Evolutionary conservation across 2,329 filamentous ascomycete genomes (phyloP).

Genomic region (Neofusicoccum parvum): DNA sequence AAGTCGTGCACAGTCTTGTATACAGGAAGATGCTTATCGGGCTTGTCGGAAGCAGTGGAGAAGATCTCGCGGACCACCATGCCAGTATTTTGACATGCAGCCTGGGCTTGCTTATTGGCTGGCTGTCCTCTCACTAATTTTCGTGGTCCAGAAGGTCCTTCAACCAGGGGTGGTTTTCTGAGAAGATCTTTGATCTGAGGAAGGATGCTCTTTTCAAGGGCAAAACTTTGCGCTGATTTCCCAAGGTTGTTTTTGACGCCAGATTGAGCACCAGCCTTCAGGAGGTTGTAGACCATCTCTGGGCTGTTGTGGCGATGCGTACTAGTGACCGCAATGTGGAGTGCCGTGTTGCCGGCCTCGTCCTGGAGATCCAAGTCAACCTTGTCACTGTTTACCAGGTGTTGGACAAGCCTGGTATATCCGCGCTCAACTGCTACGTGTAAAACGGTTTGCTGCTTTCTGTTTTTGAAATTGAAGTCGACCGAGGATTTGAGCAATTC

Average conservation of each 20-base stretch:
- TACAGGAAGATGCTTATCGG: background rate
- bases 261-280: background rate
- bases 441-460: background rate
- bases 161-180: background rate
- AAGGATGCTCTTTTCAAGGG: background rate
- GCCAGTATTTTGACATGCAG: background rate
- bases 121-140: background rate
- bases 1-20: constrained; percentile 1
- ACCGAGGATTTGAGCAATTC: background rate
- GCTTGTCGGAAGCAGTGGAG: background rate
- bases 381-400: background rate
- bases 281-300: background rate
- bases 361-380: constrained; percentile 4
- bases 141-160: background rate
- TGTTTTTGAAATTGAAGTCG: background rate
- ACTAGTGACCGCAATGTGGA: background rate
- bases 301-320: background rate
- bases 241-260: background rate
- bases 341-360: background rate
- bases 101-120: background rate
- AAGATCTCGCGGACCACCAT: background rate
- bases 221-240: background rate
- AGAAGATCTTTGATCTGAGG: background rate
- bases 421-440: background rate
- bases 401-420: background rate